phyloP scores from a whole-genome alignment of 2,329 filamentous ascomycete species.

The Kalmusia sp. region DNA sequence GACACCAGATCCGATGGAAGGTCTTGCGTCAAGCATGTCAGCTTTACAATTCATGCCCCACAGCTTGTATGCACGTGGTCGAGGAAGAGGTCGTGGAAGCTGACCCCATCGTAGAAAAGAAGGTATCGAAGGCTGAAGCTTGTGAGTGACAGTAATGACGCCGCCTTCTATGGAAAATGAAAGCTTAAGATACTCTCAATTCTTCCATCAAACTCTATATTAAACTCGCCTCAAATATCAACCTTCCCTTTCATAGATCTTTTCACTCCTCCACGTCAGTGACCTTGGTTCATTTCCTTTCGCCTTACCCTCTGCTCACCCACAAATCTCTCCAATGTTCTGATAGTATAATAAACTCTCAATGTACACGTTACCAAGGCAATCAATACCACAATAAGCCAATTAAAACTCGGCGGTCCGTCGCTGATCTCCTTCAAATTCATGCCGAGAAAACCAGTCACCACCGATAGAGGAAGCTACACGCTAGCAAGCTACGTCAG shows the following conservation, averaged over 20 bases:
- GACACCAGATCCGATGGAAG: conserved; percentile 65
- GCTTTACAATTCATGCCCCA: conserved; percentile 73
- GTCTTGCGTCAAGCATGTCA: conserved; percentile 72
- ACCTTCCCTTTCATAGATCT: too few species aligned
- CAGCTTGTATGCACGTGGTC: conserved; percentile 33
- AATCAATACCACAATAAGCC: conserved; percentile 2
- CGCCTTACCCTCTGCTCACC: too few species aligned
- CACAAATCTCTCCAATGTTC: not conserved
- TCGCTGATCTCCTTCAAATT: conserved; percentile 6
- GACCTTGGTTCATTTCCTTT: not conserved
- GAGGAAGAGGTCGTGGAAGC: conserved; percentile 24
- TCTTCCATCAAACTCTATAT: too few species aligned
- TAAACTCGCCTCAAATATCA: too few species aligned
- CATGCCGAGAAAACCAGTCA: conserved; percentile 10
- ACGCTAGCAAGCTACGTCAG: conserved; percentile 6
- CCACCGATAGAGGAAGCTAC: conserved; percentile 6
- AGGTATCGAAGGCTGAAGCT: too few species aligned
- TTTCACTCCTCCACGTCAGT: not conserved
- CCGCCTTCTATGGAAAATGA: too few species aligned
- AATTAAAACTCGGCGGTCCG: not conserved
- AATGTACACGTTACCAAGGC: not conserved
- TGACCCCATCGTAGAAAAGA: too few species aligned
- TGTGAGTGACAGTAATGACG: too few species aligned
- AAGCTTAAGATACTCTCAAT: too few species aligned
- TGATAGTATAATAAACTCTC: not conserved